Percentiles rank a stretch among this genome's conserved stretches.
phyloP scores from a whole-genome alignment of 108 stramenopile genomes.

The Fragilaria radians region DNA sequence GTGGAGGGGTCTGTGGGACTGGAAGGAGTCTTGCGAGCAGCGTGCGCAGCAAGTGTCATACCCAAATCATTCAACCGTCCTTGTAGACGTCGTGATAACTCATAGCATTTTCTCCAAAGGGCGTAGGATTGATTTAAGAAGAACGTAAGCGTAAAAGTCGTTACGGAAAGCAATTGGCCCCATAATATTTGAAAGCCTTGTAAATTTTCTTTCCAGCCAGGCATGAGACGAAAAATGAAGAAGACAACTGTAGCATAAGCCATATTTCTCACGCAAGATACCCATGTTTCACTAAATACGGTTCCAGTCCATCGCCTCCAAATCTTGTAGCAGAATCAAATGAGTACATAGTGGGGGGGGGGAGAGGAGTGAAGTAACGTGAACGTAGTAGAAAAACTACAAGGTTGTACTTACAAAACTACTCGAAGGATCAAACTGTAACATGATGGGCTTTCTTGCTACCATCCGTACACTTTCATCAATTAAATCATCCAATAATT shows the following conservation, averaged over 20 bases:
- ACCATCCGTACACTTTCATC: slow-evolving; percentile 76
- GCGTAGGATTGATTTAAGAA: slow-evolving; percentile 87
- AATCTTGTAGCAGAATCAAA: slow-evolving; percentile 15
- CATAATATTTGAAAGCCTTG: slow-evolving; percentile 70
- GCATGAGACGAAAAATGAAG: slow-evolving; percentile 26
- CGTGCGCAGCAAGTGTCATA: slow-evolving; percentile 81
- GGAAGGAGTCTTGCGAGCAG: slow-evolving; percentile 41
- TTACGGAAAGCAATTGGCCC: slow-evolving; percentile 77
- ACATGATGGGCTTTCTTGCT: slow-evolving; percentile 71
- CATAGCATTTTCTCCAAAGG: slow-evolving; percentile 85
- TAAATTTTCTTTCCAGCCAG: slow-evolving; percentile 20
- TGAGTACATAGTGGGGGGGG: neutral
- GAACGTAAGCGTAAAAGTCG: slow-evolving; percentile 87
- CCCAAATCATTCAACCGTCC: slow-evolving; percentile 86
- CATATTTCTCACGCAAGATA: slow-evolving; percentile 61
- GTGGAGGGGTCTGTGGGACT: slow-evolving; percentile 54
- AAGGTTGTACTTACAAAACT: slow-evolving; percentile 28
- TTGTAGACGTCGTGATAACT: slow-evolving; percentile 66
- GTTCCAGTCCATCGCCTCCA: slow-evolving; percentile 89
- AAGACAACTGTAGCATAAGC: slow-evolving; percentile 43
- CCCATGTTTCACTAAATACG: slow-evolving; percentile 82
- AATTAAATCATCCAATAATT: slow-evolving; percentile 74
- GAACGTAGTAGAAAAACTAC: neutral
- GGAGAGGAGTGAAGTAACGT: neutral
- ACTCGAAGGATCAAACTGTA: slow-evolving; percentile 82